These are phyloP conservation scores for Phaeosphaeriaceae sp. DNA, from an alignment of 2,329 filamentous ascomycete genomes.

Conservation along the genomic window DNA sequence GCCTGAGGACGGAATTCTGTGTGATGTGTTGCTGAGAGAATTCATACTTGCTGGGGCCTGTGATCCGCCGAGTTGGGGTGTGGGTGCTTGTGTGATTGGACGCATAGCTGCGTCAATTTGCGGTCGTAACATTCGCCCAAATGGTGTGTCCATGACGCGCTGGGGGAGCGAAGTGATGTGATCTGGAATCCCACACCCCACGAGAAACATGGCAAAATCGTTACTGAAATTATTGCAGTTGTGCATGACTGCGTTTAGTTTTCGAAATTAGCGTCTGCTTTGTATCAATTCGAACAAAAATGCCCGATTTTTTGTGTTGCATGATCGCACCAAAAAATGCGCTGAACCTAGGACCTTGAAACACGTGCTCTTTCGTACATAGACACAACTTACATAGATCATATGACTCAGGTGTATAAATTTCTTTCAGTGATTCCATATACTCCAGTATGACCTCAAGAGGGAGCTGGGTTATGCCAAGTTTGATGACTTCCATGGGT, in stretches of 20 bases:
- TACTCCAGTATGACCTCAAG: constrained; percentile 86
- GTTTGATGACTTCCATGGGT: constrained; percentile 75
- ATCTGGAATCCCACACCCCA: constrained; percentile 85
- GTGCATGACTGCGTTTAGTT: constrained; percentile 60
- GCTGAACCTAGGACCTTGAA: too few species aligned
- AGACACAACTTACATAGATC: constrained; percentile 60
- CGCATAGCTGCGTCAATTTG: constrained; percentile 72
- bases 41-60: constrained; percentile 10
- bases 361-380: neutral
- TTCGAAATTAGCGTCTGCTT: too few species aligned
- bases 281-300: too few species aligned
- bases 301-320: too few species aligned
- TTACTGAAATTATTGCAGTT: constrained; percentile 99
- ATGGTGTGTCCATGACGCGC: constrained; percentile 82
- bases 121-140: constrained; percentile 86
- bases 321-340: too few species aligned
- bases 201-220: constrained; percentile 85
- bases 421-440: constrained; percentile 78
- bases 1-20: constrained; percentile 10
- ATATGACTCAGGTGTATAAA: constrained; percentile 87
- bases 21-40: constrained; percentile 12
- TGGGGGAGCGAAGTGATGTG: constrained; percentile 86
- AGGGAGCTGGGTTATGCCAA: constrained; percentile 80
- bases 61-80: constrained; percentile 38
- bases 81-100: constrained; percentile 65